Evolutionary conservation across 1,139 yeast species (phyloP).

Genomic region (Zygosaccharomyces pseudobailii): DNA sequence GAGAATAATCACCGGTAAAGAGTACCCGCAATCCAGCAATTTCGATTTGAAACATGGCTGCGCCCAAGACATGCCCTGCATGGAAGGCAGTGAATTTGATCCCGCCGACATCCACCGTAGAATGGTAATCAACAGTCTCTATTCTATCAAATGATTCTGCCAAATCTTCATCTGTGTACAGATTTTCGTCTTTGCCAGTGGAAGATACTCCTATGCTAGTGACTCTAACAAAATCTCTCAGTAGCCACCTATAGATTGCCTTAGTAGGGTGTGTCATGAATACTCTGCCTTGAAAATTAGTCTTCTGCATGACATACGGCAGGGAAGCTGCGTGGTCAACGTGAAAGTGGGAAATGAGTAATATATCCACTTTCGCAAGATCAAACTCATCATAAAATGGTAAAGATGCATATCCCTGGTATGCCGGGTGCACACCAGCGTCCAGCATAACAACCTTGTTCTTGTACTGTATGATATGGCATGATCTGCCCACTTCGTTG

Average conservation of each 20-base stretch:
- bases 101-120: constrained; percentile 84
- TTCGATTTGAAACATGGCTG: constrained; percentile 95
- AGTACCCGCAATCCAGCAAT: constrained; percentile 86
- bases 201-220: constrained; percentile 60
- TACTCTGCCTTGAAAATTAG: constrained; percentile 88
- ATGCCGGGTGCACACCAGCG: constrained; percentile 98
- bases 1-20: constrained; percentile 93
- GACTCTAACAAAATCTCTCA: constrained; percentile 91
- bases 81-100: constrained; percentile 95
- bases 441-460: constrained; percentile 97
- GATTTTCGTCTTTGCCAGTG: constrained; percentile 40
- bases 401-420: constrained; percentile 79
- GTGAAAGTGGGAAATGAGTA: constrained; percentile 91
- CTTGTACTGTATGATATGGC: constrained; percentile 86
- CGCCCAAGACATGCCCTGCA: constrained; percentile 98
- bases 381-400: constrained; percentile 97
- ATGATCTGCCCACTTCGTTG: constrained; percentile 94
- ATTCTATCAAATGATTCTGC: constrained; percentile 81
- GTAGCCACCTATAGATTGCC: constrained; percentile 92
- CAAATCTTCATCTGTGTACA: constrained; percentile 89
- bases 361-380: constrained; percentile 75
- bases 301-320: constrained; percentile 97
- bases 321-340: constrained; percentile 96
- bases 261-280: constrained; percentile 99
- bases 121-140: constrained; percentile 92